phyloP scores from a whole-genome alignment of 2,329 filamentous ascomycete species.

The Phialophora expanda region DNA sequence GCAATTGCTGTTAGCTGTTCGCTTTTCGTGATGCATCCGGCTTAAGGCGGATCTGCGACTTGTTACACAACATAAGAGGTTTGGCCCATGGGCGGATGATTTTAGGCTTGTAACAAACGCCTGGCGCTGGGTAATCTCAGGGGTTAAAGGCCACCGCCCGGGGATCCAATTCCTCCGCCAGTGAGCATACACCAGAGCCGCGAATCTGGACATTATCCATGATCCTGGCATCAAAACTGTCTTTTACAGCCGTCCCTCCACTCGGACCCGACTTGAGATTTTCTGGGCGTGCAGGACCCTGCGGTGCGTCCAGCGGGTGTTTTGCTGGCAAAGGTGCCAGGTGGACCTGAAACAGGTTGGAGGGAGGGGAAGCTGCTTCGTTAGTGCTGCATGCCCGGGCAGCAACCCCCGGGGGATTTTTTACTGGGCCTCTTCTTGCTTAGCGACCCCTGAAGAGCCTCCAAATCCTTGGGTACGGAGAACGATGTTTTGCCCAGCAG shows the following conservation, averaged over 20 bases:
- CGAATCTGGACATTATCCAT: neutral
- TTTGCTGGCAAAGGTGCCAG: neutral
- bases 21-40: neutral
- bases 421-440: neutral
- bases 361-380: neutral
- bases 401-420: neutral
- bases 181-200: neutral
- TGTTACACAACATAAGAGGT: slow-evolving; percentile 7
- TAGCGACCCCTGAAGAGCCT: neutral
- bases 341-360: neutral
- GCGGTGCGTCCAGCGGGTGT: neutral
- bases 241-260: neutral
- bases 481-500: neutral
- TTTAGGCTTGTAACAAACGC: neutral
- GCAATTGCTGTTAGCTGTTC: neutral
- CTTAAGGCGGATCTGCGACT: slow-evolving; percentile 11
- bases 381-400: neutral
- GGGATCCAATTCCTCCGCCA: neutral
- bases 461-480: neutral
- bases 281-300: neutral
- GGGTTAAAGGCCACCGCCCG: neutral
- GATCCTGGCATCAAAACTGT: neutral
- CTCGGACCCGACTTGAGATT: neutral
- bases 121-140: neutral
- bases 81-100: neutral